A percentile compares a stretch with the other conserved stretches of the same genome.
These are phyloP conservation scores for Pichia sp. DNA, from an alignment of 1,139 yeast species.

Conservation along the genomic window DNA sequence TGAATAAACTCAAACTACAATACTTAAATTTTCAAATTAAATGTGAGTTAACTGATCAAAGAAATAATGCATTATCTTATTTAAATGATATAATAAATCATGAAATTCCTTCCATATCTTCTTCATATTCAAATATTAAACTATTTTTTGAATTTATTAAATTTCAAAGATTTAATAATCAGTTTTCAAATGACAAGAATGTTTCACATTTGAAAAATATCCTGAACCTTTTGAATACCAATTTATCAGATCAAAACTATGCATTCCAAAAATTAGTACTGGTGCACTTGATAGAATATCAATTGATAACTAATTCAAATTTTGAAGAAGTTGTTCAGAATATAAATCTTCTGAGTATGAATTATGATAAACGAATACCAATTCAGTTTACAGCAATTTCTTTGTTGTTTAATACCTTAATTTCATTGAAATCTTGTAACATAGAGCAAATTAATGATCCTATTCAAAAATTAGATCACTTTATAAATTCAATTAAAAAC, in stretches of 20 bases:
- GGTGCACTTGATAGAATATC: constrained; percentile 8
- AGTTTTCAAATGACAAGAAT: constrained; percentile 27
- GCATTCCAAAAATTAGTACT: constrained; percentile 23
- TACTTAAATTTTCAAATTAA: constrained; percentile 34
- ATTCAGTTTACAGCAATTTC: constrained; percentile 32
- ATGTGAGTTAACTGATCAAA: constrained; percentile 15
- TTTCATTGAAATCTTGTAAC: constrained; percentile 29
- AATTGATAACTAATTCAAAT: constrained; percentile 5
- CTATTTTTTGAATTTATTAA: constrained; percentile 31
- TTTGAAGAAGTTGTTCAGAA: constrained; percentile 22
- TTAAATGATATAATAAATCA: constrained; percentile 27
- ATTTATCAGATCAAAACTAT: constrained; percentile 17
- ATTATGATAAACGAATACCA: constrained; percentile 21
- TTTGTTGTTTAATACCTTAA: constrained; percentile 26
- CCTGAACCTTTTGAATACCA: constrained; percentile 11
- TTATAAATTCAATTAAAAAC: constrained; percentile 22
- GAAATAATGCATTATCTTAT: constrained; percentile 30
- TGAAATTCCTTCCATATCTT: constrained; percentile 17
- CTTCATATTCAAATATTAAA: constrained; percentile 15
- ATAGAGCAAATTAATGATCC: constrained; percentile 22
- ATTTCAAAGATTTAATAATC: constrained; percentile 28
- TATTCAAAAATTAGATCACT: constrained; percentile 28
- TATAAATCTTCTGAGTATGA: background rate
- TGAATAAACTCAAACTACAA: constrained; percentile 30
- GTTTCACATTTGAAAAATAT: constrained; percentile 28